phyloP scores from a whole-genome alignment of 1,139 yeast genomes.

The Kodamaea derodonti region DNA sequence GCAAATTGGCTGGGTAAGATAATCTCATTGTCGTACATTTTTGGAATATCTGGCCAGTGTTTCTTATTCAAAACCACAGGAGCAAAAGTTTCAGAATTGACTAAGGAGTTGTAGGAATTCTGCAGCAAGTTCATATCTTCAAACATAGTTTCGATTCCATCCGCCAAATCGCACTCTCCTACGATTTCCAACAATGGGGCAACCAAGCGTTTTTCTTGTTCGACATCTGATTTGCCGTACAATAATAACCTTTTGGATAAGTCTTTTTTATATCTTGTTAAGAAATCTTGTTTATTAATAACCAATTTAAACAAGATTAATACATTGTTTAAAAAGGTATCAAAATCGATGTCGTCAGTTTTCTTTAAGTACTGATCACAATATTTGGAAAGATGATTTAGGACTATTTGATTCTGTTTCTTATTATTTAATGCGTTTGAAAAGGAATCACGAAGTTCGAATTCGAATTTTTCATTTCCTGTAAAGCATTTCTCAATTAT shows the following conservation, averaged over 20 bases:
- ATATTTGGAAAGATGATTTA: constrained; percentile 29
- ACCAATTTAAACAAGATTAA: constrained; percentile 31
- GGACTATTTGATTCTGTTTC: constrained; percentile 16
- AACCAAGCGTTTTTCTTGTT: constrained; percentile 25
- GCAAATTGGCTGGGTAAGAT: constrained; percentile 9
- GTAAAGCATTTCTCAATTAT: constrained; percentile 7
- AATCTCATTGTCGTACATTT: constrained; percentile 15
- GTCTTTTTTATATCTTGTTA: constrained; percentile 31
- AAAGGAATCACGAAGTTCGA: constrained; percentile 28
- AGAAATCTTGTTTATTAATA: constrained; percentile 32
- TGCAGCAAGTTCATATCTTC: constrained; percentile 22
- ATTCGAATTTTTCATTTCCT: constrained; percentile 20
- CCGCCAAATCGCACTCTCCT: constrained; percentile 33
- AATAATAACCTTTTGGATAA: constrained; percentile 35
- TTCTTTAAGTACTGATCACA: constrained; percentile 29
- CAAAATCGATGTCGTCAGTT: constrained; percentile 11
- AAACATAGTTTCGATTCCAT: constrained; percentile 31
- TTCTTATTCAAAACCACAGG: constrained; percentile 34
- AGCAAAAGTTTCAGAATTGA: constrained; percentile 21
- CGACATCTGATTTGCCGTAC: constrained; percentile 19
- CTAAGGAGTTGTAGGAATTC: constrained; percentile 5
- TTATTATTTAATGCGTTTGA: constrained; percentile 21
- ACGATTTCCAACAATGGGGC: constrained; percentile 22
- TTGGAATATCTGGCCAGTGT: constrained; percentile 44
- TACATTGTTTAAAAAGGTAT: constrained; percentile 19